Conservation (phyloP, 1,284 basidiomycete genomes). For the Austroboletus rostrupii region DNA sequence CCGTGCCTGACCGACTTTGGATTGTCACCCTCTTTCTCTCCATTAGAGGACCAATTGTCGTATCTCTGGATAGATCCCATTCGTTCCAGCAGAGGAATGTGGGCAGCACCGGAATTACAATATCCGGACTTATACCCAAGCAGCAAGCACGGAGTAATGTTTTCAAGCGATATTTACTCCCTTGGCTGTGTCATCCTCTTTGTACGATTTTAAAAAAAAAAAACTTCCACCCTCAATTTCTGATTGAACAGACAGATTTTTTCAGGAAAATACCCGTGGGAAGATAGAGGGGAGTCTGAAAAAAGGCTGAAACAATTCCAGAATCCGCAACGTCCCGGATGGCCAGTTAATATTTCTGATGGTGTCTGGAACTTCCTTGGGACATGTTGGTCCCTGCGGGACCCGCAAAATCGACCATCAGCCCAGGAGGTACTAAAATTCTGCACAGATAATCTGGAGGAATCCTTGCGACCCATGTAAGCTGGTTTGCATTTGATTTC, state of each 20-base stretch:
- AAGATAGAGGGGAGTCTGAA: neutral
- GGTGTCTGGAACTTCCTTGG: conserved; percentile 5
- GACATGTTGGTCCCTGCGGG: conserved; percentile 8
- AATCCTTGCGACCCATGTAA: neutral
- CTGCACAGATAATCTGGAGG: neutral
- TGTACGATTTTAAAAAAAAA: no score
- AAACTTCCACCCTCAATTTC: neutral
- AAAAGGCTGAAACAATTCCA: neutral
- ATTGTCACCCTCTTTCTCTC: conserved; percentile 1
- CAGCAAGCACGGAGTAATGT: neutral
- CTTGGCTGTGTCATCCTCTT: conserved; percentile 9
- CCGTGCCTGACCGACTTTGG: conserved; percentile 11
- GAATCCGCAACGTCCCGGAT: conserved; percentile 4
- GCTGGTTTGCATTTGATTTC: neutral
- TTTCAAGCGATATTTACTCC: conserved; percentile 8
- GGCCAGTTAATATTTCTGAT: conserved; percentile 4
- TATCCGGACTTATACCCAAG: neutral
- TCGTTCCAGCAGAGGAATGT: neutral
- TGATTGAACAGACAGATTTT: conserved; percentile 1
- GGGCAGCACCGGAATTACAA: neutral
- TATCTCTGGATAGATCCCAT: neutral
- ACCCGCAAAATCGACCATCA: neutral
- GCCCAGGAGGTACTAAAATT: conserved; percentile 3
- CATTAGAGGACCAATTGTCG: neutral
- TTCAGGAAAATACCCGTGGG: conserved; percentile 4